Evolutionary conservation across 1,284 basidiomycete genomes (phyloP), one percentile per base, ranked within the genome.

Genomic region (Meira miltonrushii): DNA sequence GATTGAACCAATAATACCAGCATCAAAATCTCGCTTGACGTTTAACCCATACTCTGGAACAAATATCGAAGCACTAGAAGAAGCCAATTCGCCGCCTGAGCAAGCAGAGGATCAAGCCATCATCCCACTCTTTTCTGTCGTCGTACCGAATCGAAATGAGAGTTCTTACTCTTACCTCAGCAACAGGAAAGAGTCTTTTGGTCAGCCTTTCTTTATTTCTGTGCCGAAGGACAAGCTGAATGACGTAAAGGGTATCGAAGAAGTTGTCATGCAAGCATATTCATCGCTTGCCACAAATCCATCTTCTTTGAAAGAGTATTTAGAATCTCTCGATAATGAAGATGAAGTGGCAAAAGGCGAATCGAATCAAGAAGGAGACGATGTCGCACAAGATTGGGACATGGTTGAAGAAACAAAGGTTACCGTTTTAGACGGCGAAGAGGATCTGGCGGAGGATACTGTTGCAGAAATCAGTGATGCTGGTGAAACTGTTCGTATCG

Each of bases 191-290:
- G 49, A 55, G 10, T 56, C 64, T 2, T 52, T 65, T 2, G 75
- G 75, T 41, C 54, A 74, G 46, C 75, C 75, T 8, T 75, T 78
- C 67, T 72, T 78, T 51, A 67, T 76, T 23, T 58, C 68, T 6
- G 49, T 78, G 11, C 67, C 69, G 0, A 58, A 63, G 11, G 57
- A 58, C 15, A 54, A 68, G 39, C 39, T 65, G 28, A 64, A 66
- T 49, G 63, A 75, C 46, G 43, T 51, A 10, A 58, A 64, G 17
- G 62, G 54, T 2, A 58, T 75, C 19, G 58, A 62, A 21, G 62
- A 59, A 12, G 67, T 55, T 2, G 65, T 78, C 0, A 13, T 61
- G 15, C 50, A 59, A 12, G 65, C 71, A 28, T 75, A 68, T 39
- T 37, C 46, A 39, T 65, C 67, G 19, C 69, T 66, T 54, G 28